These are phyloP conservation scores for Alternaria longipes DNA, from an alignment of 2,329 filamentous ascomycete species.

Conservation along the genomic window DNA sequence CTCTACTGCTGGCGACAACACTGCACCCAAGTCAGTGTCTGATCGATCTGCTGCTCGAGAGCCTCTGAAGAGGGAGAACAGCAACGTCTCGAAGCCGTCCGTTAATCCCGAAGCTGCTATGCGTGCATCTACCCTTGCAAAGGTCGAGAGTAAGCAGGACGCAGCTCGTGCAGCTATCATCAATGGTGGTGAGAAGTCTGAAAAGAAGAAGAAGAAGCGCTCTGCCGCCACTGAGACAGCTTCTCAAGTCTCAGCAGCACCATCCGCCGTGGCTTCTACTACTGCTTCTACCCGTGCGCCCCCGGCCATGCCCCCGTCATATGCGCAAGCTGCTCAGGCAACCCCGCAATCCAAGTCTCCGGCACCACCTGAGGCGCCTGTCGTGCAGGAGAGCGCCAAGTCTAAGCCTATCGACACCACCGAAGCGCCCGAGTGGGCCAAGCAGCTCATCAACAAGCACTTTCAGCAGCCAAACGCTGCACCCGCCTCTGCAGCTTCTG, in stretches of 20 bases:
- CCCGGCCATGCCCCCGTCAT: slow-evolving; percentile 43
- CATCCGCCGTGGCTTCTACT: slow-evolving; percentile 18
- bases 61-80: slow-evolving; percentile 48
- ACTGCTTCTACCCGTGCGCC: slow-evolving; percentile 29
- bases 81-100: slow-evolving; percentile 43
- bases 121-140: slow-evolving; percentile 53
- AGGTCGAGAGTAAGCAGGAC: slow-evolving; percentile 55
- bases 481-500: slow-evolving; percentile 19
- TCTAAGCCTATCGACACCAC: slow-evolving; percentile 25
- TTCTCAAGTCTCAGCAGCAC: slow-evolving; percentile 53
- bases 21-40: slow-evolving; percentile 46
- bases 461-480: slow-evolving; percentile 34
- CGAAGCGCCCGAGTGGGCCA: slow-evolving; percentile 51
- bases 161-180: slow-evolving; percentile 52
- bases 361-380: slow-evolving; percentile 29
- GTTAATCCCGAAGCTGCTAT: slow-evolving; percentile 51
- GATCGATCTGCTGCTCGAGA: slow-evolving; percentile 50
- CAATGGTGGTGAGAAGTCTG: slow-evolving; percentile 52
- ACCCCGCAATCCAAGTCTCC: slow-evolving; percentile 43
- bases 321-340: slow-evolving; percentile 53
- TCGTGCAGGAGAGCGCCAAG: slow-evolving; percentile 25
- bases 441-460: slow-evolving; percentile 44
- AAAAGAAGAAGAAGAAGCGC: slow-evolving; percentile 75
- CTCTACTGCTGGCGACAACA: slow-evolving; percentile 51
- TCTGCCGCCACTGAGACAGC: slow-evolving; percentile 54